Evolutionary conservation across 495 filamentous ascomycete species (phyloP).

Genomic region (Penicillium tannophilum): DNA sequence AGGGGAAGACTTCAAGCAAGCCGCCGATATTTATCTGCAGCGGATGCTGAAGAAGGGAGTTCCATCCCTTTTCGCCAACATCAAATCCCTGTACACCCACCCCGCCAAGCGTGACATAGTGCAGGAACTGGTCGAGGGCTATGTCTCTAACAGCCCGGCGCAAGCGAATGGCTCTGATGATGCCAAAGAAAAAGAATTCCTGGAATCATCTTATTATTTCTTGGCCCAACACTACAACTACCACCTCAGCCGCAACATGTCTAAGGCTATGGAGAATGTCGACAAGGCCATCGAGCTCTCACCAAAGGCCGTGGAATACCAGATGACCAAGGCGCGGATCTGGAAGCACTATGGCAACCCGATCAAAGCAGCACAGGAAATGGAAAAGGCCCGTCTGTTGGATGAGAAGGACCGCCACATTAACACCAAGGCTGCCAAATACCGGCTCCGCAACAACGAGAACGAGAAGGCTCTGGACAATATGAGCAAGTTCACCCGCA

Average conservation of each 20-base stretch:
- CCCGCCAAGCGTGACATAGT: conserved; percentile 73
- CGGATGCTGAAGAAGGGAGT: conserved; percentile 94
- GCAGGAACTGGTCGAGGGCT: conserved; percentile 76
- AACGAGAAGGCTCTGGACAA: conserved; percentile 81
- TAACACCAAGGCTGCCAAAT: conserved; percentile 97
- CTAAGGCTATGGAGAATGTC: conserved; percentile 78
- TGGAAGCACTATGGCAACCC: conserved; percentile 87
- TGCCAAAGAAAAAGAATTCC: conserved; percentile 59
- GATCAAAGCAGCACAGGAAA: conserved; percentile 77
- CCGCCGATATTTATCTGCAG: conserved; percentile 78
- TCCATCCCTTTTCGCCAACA: conserved; percentile 91
- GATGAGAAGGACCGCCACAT: conserved; percentile 94
- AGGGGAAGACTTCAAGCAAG: conserved; percentile 78
- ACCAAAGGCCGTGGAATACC: conserved; percentile 82
- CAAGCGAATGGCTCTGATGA: conserved; percentile 51
- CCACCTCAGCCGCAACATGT: conserved; percentile 77
- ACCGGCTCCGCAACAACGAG: conserved; percentile 90
- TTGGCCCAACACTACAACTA: conserved; percentile 97
- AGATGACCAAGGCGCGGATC: conserved; percentile 94
- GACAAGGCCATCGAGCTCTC: conserved; percentile 77
- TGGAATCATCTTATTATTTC: conserved; percentile 82
- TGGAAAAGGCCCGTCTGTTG: conserved; percentile 83
- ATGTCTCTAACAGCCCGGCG: conserved; percentile 54
- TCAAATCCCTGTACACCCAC: conserved; percentile 87
- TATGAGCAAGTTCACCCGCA: conserved; percentile 93